phyloP scores from a whole-genome alignment of 805 yeast species.

The Yarrowia sp. region DNA sequence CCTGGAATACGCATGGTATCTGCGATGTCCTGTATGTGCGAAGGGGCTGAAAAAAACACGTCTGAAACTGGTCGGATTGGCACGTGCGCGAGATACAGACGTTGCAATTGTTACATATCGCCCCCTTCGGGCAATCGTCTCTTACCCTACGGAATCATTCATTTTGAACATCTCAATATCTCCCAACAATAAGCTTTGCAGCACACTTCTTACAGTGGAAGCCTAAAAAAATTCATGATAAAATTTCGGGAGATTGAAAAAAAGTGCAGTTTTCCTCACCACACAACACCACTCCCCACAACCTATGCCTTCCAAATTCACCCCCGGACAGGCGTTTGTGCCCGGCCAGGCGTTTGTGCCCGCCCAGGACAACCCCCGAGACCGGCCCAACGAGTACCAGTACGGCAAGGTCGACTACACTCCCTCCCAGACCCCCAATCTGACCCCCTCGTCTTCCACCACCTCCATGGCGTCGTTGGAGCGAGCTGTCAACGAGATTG shows the following conservation, averaged over 20 bases:
- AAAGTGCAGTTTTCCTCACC: neutral
- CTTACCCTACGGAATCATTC: neutral
- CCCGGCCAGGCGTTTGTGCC: slow-evolving; percentile 25
- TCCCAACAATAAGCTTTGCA: slow-evolving; percentile 19
- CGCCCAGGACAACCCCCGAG: slow-evolving; percentile 28
- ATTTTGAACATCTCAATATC: slow-evolving; percentile 6
- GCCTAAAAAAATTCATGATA: slow-evolving; percentile 18
- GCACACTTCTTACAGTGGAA: neutral
- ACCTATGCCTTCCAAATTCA: slow-evolving; percentile 35
- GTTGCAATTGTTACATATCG: too few species aligned
- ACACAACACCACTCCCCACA: neutral
- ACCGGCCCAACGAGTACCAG: slow-evolving; percentile 39
- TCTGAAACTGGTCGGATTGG: too few species aligned
- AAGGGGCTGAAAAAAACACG: too few species aligned
- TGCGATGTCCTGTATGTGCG: slow-evolving; percentile 14
- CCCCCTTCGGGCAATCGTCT: too few species aligned
- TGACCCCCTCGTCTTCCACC: slow-evolving; percentile 52
- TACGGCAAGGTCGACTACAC: slow-evolving; percentile 24
- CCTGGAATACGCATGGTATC: slow-evolving; percentile 3
- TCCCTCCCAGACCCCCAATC: slow-evolving; percentile 30
- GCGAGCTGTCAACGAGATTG: slow-evolving; percentile 71
- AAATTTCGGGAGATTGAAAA: neutral
- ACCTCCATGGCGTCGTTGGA: slow-evolving; percentile 76
- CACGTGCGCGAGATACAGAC: too few species aligned
- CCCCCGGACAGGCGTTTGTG: slow-evolving; percentile 33